These are phyloP conservation scores for Aspergillus udagawae DNA, from an alignment of 2,329 filamentous ascomycete genomes.

Conservation along the genomic window DNA sequence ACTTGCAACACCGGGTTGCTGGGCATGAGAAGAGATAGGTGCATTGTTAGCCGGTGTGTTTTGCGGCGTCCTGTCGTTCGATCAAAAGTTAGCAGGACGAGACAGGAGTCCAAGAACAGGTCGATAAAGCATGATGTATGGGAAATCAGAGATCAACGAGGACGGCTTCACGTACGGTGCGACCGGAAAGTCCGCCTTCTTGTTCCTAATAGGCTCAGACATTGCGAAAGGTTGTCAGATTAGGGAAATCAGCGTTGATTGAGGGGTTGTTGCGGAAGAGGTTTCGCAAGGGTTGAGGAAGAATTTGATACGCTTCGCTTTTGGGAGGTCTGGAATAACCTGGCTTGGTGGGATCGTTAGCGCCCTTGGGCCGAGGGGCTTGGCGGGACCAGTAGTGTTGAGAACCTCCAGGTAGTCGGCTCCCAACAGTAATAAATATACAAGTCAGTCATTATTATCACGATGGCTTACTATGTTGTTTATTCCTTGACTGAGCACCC, in stretches of 20 bases:
- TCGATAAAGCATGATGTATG: neutral
- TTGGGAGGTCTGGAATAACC: conserved; percentile 32
- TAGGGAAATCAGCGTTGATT: conserved; percentile 14
- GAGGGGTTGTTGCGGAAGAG: conserved; percentile 20
- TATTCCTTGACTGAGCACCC: neutral
- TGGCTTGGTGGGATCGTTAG: conserved; percentile 41
- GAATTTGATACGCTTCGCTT: conserved; percentile 35
- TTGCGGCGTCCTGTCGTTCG: conserved; percentile 76
- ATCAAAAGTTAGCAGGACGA: conserved; percentile 13
- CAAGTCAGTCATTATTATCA: neutral
- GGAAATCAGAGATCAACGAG: conserved; percentile 18
- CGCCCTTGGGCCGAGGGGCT: conserved; percentile 39
- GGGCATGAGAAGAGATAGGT: conserved; percentile 94
- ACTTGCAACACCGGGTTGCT: conserved; percentile 87
- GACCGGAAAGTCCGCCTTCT: conserved; percentile 58
- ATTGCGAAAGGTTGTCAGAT: conserved; percentile 37
- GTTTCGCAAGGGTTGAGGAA: conserved; percentile 28
- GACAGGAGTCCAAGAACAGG: neutral
- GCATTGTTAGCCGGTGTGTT: conserved; percentile 96
- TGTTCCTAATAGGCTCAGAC: conserved; percentile 67
- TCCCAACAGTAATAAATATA: conserved; percentile 27
- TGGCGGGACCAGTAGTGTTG: conserved; percentile 35
- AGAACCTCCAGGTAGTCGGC: conserved; percentile 20
- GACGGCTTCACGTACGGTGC: conserved; percentile 55
- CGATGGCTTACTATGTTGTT: neutral